Evolutionary conservation across 2,329 filamentous ascomycete species (phyloP).

Genomic region (Emmonsiellopsis sp.): DNA sequence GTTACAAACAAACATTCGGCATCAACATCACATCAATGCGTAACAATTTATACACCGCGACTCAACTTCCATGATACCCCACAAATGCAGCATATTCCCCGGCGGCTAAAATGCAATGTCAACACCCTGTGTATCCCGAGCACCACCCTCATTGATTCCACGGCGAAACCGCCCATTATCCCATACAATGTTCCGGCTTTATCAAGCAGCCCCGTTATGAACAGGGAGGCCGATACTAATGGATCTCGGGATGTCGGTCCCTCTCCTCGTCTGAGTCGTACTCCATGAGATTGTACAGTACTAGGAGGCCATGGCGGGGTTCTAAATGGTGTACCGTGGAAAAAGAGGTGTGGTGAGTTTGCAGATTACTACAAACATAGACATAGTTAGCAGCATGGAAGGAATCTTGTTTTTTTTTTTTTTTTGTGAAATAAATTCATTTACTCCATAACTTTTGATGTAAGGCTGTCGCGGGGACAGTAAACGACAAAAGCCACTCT

Average conservation of each 20-base stretch:
- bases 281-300: background rate
- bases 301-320: background rate
- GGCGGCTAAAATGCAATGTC: no score
- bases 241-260: background rate
- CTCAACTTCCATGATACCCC: no score
- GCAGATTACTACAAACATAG: no score
- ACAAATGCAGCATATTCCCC: no score
- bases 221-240: background rate
- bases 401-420: no score
- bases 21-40: no score
- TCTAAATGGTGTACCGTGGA: background rate
- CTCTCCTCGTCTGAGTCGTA: background rate
- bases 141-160: background rate
- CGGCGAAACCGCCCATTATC: no score
- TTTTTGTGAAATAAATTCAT: background rate
- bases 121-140: background rate
- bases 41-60: no score
- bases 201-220: background rate
- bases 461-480: conserved; percentile 7
- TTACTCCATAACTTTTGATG: background rate
- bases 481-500: background rate
- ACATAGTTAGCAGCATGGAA: no score
- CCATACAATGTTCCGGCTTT: background rate
- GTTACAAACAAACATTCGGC: no score
- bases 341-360: no score